Conservation (phyloP, 495 filamentous ascomycete genomes). For the Aspergillus taichungensis region DNA sequence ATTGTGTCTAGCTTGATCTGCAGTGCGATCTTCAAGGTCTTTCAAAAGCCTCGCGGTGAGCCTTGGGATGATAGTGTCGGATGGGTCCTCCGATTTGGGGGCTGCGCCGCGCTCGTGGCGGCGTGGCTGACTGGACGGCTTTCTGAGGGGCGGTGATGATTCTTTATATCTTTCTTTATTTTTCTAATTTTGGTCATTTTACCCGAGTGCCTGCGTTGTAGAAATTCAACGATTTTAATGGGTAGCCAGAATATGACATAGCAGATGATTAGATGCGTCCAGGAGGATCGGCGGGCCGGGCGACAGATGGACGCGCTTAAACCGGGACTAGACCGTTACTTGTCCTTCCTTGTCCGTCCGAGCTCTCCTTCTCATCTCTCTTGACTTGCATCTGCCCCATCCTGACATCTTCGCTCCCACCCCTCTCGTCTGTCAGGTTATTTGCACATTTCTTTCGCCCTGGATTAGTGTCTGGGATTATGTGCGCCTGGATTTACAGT, state of each 20-base stretch:
- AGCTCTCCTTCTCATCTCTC: not conserved
- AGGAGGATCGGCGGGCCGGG: no score
- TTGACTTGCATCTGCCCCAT: not conserved
- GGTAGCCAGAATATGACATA: no score
- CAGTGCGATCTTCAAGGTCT: constrained; percentile 66
- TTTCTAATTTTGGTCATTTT: not conserved
- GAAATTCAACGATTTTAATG: no score
- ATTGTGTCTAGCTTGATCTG: constrained; percentile 77
- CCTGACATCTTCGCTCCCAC: not conserved
- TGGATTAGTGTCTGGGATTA: constrained; percentile 36
- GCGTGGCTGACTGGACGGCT: constrained; percentile 52
- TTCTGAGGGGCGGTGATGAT: constrained; percentile 20
- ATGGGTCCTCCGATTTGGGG: constrained; percentile 75
- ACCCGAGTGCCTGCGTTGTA: no score
- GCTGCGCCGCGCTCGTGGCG: constrained; percentile 65
- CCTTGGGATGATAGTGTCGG: constrained; percentile 80
- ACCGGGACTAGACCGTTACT: not conserved
- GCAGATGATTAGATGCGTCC: no score
- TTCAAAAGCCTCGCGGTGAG: constrained; percentile 74
- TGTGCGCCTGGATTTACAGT: constrained; percentile 25
- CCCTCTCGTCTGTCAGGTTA: not conserved
- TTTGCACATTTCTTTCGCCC: constrained; percentile 2
- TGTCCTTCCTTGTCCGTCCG: constrained; percentile 2
- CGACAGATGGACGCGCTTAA: no score
- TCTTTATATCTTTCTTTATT: not conserved